These are phyloP conservation scores for Alternaria sp. DNA, from an alignment of 2,329 filamentous ascomycete species.

Conservation along the genomic window DNA sequence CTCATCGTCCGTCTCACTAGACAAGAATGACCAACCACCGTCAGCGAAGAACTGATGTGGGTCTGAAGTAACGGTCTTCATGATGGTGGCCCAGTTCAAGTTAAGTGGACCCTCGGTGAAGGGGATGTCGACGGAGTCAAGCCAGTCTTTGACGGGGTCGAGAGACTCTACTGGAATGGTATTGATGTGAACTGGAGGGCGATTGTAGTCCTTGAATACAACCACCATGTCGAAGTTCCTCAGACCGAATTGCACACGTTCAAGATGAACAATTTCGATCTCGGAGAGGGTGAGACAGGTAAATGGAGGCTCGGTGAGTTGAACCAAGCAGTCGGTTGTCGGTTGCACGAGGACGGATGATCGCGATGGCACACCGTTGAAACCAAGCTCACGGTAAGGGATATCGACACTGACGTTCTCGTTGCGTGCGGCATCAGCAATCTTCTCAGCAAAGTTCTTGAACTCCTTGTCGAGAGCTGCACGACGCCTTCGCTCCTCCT, in stretches of 20 bases:
- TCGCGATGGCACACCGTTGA: conserved; percentile 94
- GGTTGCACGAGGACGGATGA: conserved; percentile 96
- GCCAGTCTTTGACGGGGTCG: conserved; percentile 96
- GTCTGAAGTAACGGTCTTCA: conserved; percentile 97
- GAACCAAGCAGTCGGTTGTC: conserved; percentile 94
- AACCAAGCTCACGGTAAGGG: conserved; percentile 94
- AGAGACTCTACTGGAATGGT: conserved; percentile 96
- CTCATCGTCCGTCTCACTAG: conserved; percentile 85
- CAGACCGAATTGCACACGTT: conserved; percentile 93
- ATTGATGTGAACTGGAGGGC: conserved; percentile 93
- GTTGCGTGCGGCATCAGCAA: conserved; percentile 91
- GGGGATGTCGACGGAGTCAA: conserved; percentile 93
- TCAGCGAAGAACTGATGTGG: conserved; percentile 95
- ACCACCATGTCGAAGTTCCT: conserved; percentile 99
- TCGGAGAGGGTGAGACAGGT: conserved; percentile 94
- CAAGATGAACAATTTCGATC: conserved; percentile 94
- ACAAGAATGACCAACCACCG: conserved; percentile 93
- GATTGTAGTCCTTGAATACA: conserved; percentile 95
- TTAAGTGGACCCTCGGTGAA: conserved; percentile 95
- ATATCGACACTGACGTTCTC: conserved; percentile 94
- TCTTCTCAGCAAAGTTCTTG: conserved; percentile 96
- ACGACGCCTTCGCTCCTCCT: conserved; percentile 90
- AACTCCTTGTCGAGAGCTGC: conserved; percentile 95
- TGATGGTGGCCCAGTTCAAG: conserved; percentile 98
- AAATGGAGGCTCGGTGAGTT: conserved; percentile 96